Base-by-base conservation (phyloP, 208 protist species). In the Acanthamoeba lenticulata region DNA sequence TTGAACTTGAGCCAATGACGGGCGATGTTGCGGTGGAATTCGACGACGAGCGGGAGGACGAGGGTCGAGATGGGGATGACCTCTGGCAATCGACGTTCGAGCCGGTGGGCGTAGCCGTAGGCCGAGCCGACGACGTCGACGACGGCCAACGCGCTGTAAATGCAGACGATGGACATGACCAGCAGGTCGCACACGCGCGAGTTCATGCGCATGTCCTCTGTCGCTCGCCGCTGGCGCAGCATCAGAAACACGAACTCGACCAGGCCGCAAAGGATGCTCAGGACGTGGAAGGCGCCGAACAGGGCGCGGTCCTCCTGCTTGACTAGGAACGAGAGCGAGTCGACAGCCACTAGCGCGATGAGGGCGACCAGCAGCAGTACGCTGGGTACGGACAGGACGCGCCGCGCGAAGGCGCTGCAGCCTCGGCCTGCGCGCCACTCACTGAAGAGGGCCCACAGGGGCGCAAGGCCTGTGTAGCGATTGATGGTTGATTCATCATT, bases 1-100 rank as follows among this genome's bases (percentile, higher is more conserved):
- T 85, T 85, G 42, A 85, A 85, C 42, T 85, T 85, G 74, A 85
- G 74, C 74, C 74, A 85, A 21, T 85, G 74, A 24, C 74, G 38
- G 6, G 74, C 74, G 74, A 85, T 85, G 74, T 85, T 85, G 4
- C 74, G 74, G 24, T 85, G 74, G 44, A 85, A 85, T 21, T 85
- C 74, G n/a, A 85, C 74, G 27, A 85, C 74, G 21, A 85, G 44
- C 19, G 74, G 74, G 6, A 85, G 74, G 11, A 85, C 74, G 42
- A 85, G 44, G 2, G 74, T 85, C 5, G 74, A 85, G 19, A 85
- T 85, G 24, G 74, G 74, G 3, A 85, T 29, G 13, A 85, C 21
- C 74, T 85, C 74, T 2, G 74, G 74, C 19, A 85, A 42, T 42
- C 36, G 49, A 38, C 55, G 49, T 42, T 85, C 74, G 27, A 85